Conservation (phyloP, 2,329 filamentous ascomycete genomes). For the Pyricularia sp. region DNA sequence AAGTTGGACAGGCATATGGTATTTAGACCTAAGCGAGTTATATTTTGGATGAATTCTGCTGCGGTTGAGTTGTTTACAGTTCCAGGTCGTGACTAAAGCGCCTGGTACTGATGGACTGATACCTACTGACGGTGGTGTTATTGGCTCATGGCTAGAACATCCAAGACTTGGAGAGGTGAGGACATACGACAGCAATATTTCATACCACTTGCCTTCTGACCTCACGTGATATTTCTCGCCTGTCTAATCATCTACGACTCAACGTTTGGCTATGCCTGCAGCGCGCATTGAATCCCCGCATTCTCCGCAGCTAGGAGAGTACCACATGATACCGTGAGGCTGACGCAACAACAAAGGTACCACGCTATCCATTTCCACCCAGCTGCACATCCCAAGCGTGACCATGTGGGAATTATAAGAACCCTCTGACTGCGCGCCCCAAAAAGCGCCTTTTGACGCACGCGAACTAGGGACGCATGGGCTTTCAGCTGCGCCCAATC, state of each 20-base stretch:
- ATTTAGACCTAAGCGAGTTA: no score
- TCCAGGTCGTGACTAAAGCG: no score
- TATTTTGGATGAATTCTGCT: no score
- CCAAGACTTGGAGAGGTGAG: no score
- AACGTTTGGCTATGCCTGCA: neutral
- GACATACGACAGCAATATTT: neutral
- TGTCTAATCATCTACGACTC: neutral
- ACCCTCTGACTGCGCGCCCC: neutral
- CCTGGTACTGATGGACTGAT: no score
- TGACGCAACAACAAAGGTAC: neutral
- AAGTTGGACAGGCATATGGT: no score
- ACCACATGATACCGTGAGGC: neutral
- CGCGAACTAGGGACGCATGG: neutral
- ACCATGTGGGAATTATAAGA: neutral
- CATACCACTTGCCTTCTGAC: neutral
- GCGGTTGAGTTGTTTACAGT: no score
- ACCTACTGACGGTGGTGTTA: no score
- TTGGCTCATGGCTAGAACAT: no score
- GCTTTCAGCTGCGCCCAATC: neutral
- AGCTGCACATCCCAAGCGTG: neutral
- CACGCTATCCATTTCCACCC: neutral
- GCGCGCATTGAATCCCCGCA: neutral
- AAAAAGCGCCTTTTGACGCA: neutral
- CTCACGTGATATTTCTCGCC: neutral
- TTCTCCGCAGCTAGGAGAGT: neutral